Percentiles rank a stretch among this genome's conserved stretches.
phyloP scores from a whole-genome alignment of 2,329 filamentous ascomycete species.

The Pseudopithomyces chartarum region DNA sequence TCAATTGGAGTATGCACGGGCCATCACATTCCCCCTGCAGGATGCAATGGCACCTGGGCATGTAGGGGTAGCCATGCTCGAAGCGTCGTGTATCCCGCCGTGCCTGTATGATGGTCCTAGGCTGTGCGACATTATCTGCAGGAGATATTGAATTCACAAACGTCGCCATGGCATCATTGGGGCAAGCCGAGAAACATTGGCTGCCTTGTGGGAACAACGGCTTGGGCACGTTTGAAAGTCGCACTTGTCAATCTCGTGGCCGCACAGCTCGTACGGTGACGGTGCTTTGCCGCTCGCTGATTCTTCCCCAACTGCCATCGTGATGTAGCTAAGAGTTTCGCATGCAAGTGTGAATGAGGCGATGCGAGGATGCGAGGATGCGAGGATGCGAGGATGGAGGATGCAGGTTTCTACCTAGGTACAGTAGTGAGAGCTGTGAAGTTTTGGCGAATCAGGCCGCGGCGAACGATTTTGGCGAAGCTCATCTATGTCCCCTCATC shows the following conservation, averaged over 20 bases:
- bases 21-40: conserved; percentile 17
- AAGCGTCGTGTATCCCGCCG: conserved; percentile 13
- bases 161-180: conserved; percentile 8
- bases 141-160: conserved; percentile 14
- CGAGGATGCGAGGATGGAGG: neutral
- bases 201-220: neutral
- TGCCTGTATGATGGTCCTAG: conserved; percentile 28
- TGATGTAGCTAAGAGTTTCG: conserved; percentile 3
- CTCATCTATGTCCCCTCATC: too few species aligned
- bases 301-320: neutral
- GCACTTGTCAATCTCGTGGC: conserved; percentile 18
- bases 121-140: conserved; percentile 29
- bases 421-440: neutral
- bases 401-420: too few species aligned
- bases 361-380: neutral
- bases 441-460: neutral
- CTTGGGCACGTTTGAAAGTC: conserved; percentile 11
- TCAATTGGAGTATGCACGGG: conserved; percentile 9
- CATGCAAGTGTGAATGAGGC: neutral
- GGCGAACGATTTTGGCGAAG: too few species aligned
- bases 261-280: conserved; percentile 16
- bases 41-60: conserved; percentile 4
- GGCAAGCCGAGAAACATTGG: conserved; percentile 6
- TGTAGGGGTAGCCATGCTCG: conserved; percentile 17
- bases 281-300: conserved; percentile 1